Percentiles rank a stretch among this genome's conserved stretches.
These are phyloP conservation scores for Cryptomeria japonica DNA, from an alignment of 75 land plant genomes.

Conservation along the genomic window DNA sequence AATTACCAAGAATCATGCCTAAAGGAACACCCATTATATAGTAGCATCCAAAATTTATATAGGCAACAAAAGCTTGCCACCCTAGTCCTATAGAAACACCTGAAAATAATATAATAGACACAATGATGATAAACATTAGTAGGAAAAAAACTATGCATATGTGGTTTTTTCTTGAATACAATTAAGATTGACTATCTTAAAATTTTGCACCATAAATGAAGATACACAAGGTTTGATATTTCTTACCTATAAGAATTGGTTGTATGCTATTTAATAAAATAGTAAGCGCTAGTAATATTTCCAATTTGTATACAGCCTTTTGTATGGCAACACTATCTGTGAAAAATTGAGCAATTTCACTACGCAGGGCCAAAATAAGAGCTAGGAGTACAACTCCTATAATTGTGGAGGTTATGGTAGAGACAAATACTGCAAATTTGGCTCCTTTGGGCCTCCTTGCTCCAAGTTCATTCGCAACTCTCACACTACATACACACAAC, in stretches of 20 bases:
- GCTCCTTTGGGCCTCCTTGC: slow-evolving; percentile 49
- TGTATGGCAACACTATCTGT: slow-evolving; percentile 24
- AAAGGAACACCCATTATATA: slow-evolving; percentile 24
- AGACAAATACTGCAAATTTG: slow-evolving; percentile 23
- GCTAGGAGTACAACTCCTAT: slow-evolving; percentile 17
- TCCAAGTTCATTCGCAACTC: slow-evolving; percentile 64
- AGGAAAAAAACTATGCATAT: not conserved
- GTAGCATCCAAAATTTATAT: slow-evolving; percentile 25
- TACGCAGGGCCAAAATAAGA: slow-evolving; percentile 14
- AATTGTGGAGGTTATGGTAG: slow-evolving; percentile 12
- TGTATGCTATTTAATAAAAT: slow-evolving; percentile 35
- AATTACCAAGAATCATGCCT: slow-evolving; percentile 16
- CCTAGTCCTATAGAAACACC: slow-evolving; percentile 21
- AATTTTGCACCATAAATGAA: too few relatives aligned
- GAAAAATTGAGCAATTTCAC: slow-evolving; percentile 18
- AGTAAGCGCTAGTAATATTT: slow-evolving; percentile 23
- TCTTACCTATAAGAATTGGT: slow-evolving; percentile 35
- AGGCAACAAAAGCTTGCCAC: slow-evolving; percentile 23
- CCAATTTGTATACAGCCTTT: slow-evolving; percentile 7
- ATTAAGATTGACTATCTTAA: too few relatives aligned
- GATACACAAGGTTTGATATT: too few relatives aligned
- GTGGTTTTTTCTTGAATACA: not conserved
- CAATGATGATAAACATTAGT: not conserved
- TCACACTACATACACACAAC: slow-evolving; percentile 27
- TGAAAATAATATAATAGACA: not conserved